Evolutionary conservation across 2,329 filamentous ascomycete species (phyloP).

Genomic region (Colletotrichum caudatum): DNA sequence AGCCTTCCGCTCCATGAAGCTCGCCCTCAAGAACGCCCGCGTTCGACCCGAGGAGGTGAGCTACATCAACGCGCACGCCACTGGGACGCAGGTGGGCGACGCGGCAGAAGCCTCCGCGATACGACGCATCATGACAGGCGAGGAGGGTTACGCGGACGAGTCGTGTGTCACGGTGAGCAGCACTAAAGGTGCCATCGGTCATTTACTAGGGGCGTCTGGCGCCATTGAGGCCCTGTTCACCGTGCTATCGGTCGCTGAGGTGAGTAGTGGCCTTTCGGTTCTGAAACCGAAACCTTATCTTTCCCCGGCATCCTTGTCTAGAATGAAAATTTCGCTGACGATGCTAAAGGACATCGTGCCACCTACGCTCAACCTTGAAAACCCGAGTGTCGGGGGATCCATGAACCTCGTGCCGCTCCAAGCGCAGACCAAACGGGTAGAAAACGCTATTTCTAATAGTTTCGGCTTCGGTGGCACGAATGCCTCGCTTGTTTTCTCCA

Average conservation of each 20-base stretch:
- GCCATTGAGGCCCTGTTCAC: slow-evolving; percentile 91
- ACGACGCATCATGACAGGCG: slow-evolving; percentile 78
- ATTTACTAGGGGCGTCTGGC: slow-evolving; percentile 91
- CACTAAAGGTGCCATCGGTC: slow-evolving; percentile 92
- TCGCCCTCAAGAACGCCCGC: slow-evolving; percentile 79
- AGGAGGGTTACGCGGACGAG: slow-evolving; percentile 72
- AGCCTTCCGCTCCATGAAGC: slow-evolving; percentile 86
- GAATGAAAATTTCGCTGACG: slow-evolving; percentile 25
- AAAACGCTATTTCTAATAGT: slow-evolving; percentile 89
- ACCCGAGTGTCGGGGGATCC: slow-evolving; percentile 73
- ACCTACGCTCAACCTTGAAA: slow-evolving; percentile 85
- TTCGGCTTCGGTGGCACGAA: slow-evolving; percentile 99
- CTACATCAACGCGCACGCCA: slow-evolving; percentile 97
- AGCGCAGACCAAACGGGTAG: slow-evolving; percentile 77
- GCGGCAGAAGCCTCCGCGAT: slow-evolving; percentile 89
- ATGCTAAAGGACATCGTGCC: slow-evolving; percentile 77
- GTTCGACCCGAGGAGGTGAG: slow-evolving; percentile 79
- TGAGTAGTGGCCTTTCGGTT: slow-evolving; percentile 56
- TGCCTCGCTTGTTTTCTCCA: slow-evolving; percentile 83
- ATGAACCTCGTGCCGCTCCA: slow-evolving; percentile 87
- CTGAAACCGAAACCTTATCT: slow-evolving; percentile 40
- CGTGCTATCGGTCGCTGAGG: slow-evolving; percentile 82
- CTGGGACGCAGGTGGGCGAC: slow-evolving; percentile 87
- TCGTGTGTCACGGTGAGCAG: slow-evolving; percentile 85
- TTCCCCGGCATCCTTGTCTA: slow-evolving; percentile 16